Conservation (phyloP, 2,329 filamentous ascomycete species). For the Leptodontidium sp. region DNA sequence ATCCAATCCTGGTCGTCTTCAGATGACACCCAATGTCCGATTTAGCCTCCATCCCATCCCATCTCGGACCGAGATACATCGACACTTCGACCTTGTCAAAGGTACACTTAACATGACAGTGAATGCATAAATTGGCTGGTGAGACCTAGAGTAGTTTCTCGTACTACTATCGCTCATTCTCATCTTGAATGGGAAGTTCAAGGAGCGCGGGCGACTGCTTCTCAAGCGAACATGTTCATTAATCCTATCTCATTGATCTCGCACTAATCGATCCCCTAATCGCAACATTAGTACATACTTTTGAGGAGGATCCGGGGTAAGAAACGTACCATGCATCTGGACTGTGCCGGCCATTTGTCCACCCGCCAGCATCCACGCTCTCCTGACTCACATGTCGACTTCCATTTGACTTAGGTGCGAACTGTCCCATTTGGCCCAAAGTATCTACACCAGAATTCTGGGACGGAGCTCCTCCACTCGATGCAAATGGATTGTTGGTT, state of each 20-base stretch:
- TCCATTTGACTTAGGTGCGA: constrained; percentile 36
- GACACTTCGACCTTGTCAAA: background rate
- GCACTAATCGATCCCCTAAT: constrained; percentile 62
- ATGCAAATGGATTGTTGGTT: constrained; percentile 47
- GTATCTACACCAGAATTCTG: constrained; percentile 42
- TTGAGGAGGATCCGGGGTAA: background rate
- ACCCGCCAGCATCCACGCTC: constrained; percentile 64
- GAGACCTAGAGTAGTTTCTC: background rate
- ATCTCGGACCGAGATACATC: background rate
- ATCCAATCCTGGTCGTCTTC: background rate
- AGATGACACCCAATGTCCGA: background rate
- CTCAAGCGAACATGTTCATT: constrained; percentile 6
- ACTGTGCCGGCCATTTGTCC: constrained; percentile 76
- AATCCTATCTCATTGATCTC: constrained; percentile 43
- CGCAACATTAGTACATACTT: background rate
- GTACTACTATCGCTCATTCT: background rate
- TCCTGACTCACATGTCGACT: constrained; percentile 68
- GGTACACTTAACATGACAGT: background rate
- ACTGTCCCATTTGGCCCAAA: constrained; percentile 37
- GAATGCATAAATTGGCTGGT: background rate
- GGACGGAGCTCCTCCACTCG: constrained; percentile 29
- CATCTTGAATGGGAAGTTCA: background rate
- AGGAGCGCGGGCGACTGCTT: background rate
- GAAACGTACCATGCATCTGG: constrained; percentile 73
- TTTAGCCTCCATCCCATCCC: background rate